These are phyloP conservation scores for Cryphonectria naterciae DNA, from an alignment of 2,329 filamentous ascomycete species.

Conservation along the genomic window DNA sequence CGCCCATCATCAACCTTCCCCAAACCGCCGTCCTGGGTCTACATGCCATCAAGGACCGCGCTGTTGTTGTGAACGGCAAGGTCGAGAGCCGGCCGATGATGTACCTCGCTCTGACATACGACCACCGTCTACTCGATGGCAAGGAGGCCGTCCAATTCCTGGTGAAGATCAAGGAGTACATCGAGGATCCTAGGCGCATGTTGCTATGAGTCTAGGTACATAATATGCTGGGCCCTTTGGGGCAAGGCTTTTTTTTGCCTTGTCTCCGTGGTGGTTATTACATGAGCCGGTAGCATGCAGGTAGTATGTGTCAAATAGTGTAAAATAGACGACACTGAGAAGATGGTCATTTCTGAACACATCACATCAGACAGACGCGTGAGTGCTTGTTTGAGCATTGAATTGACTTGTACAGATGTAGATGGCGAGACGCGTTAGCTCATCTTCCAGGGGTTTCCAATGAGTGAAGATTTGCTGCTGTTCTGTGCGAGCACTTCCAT, in stretches of 20 bases:
- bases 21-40: conserved; percentile 91
- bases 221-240: not conserved
- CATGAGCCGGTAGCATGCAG: conserved; percentile 23
- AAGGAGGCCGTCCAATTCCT: conserved; percentile 95
- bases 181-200: conserved; percentile 94
- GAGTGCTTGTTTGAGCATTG: not conserved
- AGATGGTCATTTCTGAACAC: not conserved
- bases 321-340: conserved; percentile 27
- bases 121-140: conserved; percentile 93
- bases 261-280: not conserved
- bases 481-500: not conserved
- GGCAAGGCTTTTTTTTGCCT: conserved; percentile 4
- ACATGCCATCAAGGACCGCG: conserved; percentile 94
- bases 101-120: conserved; percentile 97
- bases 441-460: not conserved
- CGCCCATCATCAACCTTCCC: conserved; percentile 96
- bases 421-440: not conserved
- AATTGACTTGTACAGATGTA: not conserved
- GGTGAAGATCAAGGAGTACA: conserved; percentile 96
- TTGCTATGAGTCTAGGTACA: conserved; percentile 57
- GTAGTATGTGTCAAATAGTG: conserved; percentile 28
- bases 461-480: not conserved
- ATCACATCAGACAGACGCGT: not conserved
- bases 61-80: conserved; percentile 89
- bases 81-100: conserved; percentile 99